Conservation (phyloP, 2,329 filamentous ascomycete species). For the Colletotrichum kahawae region DNA sequence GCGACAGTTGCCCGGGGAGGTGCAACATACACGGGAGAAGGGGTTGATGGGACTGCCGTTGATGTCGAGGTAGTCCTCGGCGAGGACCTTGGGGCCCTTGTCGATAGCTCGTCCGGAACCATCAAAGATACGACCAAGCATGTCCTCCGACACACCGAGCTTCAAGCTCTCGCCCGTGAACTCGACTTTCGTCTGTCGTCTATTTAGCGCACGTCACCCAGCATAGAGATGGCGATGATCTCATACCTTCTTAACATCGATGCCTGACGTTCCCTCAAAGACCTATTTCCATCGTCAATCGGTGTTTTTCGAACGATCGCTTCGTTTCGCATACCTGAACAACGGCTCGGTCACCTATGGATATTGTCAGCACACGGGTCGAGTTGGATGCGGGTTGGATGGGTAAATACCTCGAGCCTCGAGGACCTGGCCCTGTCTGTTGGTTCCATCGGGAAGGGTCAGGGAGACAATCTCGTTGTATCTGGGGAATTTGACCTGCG, state of each 20-base stretch:
- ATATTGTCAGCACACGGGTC: constrained; percentile 25
- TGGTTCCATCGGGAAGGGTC: constrained; percentile 92
- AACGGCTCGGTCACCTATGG: constrained; percentile 84
- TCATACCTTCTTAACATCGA: constrained; percentile 97
- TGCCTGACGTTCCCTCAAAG: constrained; percentile 95
- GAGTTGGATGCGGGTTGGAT: constrained; percentile 19
- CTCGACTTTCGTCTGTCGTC: constrained; percentile 87
- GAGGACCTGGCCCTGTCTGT: constrained; percentile 92
- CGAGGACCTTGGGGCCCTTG: constrained; percentile 97
- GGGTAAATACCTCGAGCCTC: constrained; percentile 84
- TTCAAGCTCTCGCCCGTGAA: constrained; percentile 97
- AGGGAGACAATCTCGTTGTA: constrained; percentile 98
- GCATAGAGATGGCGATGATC: constrained; percentile 3
- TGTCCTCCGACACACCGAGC: constrained; percentile 98
- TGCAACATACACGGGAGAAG: constrained; percentile 79
- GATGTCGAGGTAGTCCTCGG: constrained; percentile 98
- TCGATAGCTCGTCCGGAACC: constrained; percentile 97
- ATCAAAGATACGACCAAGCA: constrained; percentile 98
- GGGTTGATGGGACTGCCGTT: constrained; percentile 99
- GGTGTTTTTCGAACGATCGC: not conserved
- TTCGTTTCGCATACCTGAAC: constrained; percentile 74
- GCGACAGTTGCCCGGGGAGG: not conserved
- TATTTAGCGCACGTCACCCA: constrained; percentile 10
- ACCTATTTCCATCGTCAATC: constrained; percentile 63
- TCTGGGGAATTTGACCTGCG: constrained; percentile 91